Evolutionary conservation across 2,329 filamentous ascomycete genomes (phyloP).

Genomic region (Alternaria metachromatica): DNA sequence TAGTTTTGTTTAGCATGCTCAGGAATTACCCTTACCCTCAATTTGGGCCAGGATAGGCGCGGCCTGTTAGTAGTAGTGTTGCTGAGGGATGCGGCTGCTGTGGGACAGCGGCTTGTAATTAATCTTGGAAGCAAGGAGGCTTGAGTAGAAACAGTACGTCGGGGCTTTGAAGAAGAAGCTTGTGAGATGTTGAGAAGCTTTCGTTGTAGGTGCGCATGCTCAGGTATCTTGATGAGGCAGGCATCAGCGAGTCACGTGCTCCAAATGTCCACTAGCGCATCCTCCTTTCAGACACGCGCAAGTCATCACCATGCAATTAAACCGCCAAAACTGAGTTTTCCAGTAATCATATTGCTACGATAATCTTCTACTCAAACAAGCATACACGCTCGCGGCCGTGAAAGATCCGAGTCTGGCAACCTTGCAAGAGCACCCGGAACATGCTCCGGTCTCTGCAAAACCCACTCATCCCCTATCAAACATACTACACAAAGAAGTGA

Average conservation of each 20-base stretch:
- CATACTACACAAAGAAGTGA: constrained; percentile 30
- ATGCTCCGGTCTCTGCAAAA: constrained; percentile 1
- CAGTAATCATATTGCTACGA: constrained; percentile 14
- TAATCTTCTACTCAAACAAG: constrained; percentile 9
- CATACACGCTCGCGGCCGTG: constrained; percentile 13
- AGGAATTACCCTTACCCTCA: not conserved
- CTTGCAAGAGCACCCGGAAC: not conserved
- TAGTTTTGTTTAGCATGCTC: not conserved
- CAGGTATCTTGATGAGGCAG: not conserved
- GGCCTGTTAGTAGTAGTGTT: not conserved
- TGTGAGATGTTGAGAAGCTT: not conserved
- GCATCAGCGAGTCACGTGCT: not conserved
- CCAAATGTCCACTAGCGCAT: not conserved
- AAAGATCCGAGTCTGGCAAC: not conserved
- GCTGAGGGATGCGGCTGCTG: not conserved
- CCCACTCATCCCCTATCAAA: constrained; percentile 3
- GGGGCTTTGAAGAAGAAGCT: not conserved
- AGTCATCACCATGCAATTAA: not conserved
- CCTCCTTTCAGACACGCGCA: not conserved
- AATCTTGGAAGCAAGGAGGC: not conserved
- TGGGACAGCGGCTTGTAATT: not conserved
- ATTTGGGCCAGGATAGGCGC: not conserved
- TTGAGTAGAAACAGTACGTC: not conserved
- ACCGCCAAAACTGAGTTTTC: not conserved
- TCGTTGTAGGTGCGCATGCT: not conserved